A percentile compares a stretch with the other conserved stretches of the same genome.
Conservation (phyloP, 768 basidiomycete species). For the Macrocybe gigantea region DNA sequence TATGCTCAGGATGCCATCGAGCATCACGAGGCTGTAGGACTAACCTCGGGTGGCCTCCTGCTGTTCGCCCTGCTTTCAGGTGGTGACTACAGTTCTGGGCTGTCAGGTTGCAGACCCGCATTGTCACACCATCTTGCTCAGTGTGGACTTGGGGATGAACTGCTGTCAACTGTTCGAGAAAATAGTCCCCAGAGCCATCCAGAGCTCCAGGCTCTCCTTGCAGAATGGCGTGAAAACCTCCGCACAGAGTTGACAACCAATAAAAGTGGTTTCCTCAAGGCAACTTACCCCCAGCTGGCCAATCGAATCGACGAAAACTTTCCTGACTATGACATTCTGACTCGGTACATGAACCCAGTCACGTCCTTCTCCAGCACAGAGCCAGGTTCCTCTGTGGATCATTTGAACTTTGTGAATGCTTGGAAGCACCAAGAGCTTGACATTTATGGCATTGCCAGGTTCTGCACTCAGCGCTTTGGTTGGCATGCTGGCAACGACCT, state of each 20-base stretch:
- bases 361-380: slow-evolving; percentile 33
- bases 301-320: slow-evolving; percentile 60
- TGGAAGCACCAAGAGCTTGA: too few relatives aligned
- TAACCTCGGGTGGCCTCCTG: background rate
- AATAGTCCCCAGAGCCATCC: too few relatives aligned
- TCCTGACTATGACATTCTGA: slow-evolving; percentile 66
- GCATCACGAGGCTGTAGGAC: background rate
- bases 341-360: slow-evolving; percentile 74
- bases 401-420: too few relatives aligned
- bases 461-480: too few relatives aligned
- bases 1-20: slow-evolving; percentile 8
- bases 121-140: background rate
- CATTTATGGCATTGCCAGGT: too few relatives aligned
- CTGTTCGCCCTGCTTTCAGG: background rate
- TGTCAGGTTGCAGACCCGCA: background rate
- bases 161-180: background rate
- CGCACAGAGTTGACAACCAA: slow-evolving; percentile 65
- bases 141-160: background rate
- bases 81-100: background rate
- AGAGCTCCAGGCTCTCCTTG: slow-evolving; percentile 47
- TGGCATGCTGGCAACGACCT: too few relatives aligned
- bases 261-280: slow-evolving; percentile 52
- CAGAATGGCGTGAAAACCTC: slow-evolving; percentile 59
- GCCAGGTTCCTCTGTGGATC: too few relatives aligned
- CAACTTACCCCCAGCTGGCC: slow-evolving; percentile 61